Evolutionary conservation across 148 eudicot species (phyloP).

Genomic region (Pharnaceum exiguum): DNA sequence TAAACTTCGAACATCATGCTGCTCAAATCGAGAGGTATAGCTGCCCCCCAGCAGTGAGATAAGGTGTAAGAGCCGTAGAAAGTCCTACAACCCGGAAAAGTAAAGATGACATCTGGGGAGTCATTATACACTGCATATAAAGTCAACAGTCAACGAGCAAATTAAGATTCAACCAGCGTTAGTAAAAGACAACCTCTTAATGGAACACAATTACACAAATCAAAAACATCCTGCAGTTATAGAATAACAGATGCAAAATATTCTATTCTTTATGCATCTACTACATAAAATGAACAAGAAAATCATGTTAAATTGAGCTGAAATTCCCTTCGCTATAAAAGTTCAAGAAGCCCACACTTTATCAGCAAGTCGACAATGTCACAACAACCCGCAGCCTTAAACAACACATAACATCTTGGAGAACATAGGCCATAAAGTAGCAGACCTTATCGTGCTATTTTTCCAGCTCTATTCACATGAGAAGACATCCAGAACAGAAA

Average conservation of each 20-base stretch:
- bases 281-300: no score
- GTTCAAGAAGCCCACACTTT: neutral
- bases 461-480: neutral
- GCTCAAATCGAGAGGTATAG: constrained; percentile 94
- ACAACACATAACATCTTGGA: no score
- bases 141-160: constrained; percentile 15
- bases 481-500: neutral
- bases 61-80: constrained; percentile 97
- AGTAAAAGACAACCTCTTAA: neutral
- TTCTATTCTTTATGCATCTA: no score
- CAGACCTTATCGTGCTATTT: no score
- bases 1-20: constrained; percentile 87
- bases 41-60: constrained; percentile 99
- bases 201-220: no score
- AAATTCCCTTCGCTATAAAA: neutral
- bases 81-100: constrained; percentile 93
- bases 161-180: neutral
- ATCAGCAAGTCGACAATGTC: neutral
- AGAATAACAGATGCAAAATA: no score
- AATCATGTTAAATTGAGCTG: neutral
- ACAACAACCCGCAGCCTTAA: no score
- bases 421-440: no score
- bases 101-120: constrained; percentile 83
- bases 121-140: constrained; percentile 86
- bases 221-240: no score